A percentile compares a stretch with the other conserved stretches of the same genome.
phyloP scores from a whole-genome alignment of 805 yeast species.

The Zygotorulaspora florentina region DNA sequence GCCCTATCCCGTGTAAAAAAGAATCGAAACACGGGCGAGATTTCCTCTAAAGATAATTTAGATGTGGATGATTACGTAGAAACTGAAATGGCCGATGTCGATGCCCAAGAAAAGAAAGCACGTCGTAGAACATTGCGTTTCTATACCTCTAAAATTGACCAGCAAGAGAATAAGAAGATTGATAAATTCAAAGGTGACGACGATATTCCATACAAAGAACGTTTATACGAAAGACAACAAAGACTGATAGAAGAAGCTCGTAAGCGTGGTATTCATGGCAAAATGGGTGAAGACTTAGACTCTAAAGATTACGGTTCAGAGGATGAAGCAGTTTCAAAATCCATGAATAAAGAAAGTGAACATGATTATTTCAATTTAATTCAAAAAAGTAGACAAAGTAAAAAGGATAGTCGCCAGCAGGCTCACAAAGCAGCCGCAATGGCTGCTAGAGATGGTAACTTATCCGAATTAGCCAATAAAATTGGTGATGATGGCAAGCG shows the following conservation, averaged over 20 bases:
- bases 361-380: constrained; percentile 57
- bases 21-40: constrained; percentile 27
- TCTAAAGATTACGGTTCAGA: constrained; percentile 46
- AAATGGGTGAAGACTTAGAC: constrained; percentile 55
- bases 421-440: constrained; percentile 67
- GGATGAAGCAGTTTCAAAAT: constrained; percentile 43
- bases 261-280: constrained; percentile 63
- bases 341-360: constrained; percentile 44
- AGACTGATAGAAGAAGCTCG: constrained; percentile 84
- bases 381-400: constrained; percentile 43
- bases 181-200: constrained; percentile 72
- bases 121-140: constrained; percentile 82
- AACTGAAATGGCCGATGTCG: constrained; percentile 70
- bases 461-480: constrained; percentile 62
- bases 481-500: constrained; percentile 83
- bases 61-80: constrained; percentile 60
- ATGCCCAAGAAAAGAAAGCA: constrained; percentile 76
- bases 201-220: constrained; percentile 88
- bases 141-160: constrained; percentile 95
- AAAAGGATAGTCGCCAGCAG: constrained; percentile 50
- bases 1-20: constrained; percentile 51
- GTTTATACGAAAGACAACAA: constrained; percentile 85
- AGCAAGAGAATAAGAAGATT: constrained; percentile 59
- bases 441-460: constrained; percentile 81
- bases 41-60: constrained; percentile 13